Percentiles rank a stretch among this genome's conserved stretches.
phyloP scores from a whole-genome alignment of 148 eudicot species.

The Rhododendron simsii region DNA sequence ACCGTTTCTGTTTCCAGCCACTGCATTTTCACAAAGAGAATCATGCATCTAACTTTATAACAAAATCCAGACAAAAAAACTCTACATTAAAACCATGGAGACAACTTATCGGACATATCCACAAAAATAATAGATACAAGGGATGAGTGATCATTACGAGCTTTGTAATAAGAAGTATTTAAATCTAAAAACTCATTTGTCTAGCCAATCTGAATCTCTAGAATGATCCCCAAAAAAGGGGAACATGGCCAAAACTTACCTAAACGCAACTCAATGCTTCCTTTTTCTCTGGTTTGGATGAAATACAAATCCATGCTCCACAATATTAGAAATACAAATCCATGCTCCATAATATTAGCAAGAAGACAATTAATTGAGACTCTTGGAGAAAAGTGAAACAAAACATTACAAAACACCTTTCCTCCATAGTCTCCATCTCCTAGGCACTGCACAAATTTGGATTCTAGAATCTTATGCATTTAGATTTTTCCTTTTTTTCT shows the following conservation, averaged over 20 bases:
- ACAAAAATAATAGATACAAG: background rate
- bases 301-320: background rate
- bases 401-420: background rate
- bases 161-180: background rate
- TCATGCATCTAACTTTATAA: conserved; percentile 8
- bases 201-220: background rate
- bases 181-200: background rate
- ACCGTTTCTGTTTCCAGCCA: conserved; percentile 81
- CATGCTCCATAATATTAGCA: background rate
- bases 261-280: background rate
- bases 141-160: background rate
- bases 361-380: background rate
- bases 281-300: background rate
- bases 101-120: background rate
- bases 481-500: no score
- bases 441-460: background rate
- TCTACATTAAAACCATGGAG: background rate
- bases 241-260: background rate
- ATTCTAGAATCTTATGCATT: background rate
- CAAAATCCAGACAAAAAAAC: background rate
- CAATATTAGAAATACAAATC: background rate
- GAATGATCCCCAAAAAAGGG: background rate
- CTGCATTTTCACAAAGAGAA: conserved; percentile 37
- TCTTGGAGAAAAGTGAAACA: background rate
- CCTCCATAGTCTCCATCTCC: background rate